Base-by-base conservation (phyloP, 202 grass and related monocot species). In the Hordeum pubiflorum region DNA sequence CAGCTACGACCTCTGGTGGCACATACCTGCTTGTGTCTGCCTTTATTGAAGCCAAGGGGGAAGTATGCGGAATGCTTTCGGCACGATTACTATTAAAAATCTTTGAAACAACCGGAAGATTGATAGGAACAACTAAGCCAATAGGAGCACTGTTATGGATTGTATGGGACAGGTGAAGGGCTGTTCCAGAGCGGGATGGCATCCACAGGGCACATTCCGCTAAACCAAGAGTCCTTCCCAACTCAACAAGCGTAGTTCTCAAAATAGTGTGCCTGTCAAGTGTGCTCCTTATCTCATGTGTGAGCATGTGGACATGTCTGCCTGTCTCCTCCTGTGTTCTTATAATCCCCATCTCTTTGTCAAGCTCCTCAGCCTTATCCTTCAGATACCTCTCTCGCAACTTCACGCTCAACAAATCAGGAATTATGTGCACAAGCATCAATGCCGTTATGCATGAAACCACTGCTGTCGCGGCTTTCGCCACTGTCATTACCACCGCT, bases 221-320 rank as follows among this genome's bases (percentile, higher is more conserved):
- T 83, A 97, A 89, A 64, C 36, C 76, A 84, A 97, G 84, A 48
- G 88, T 97, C 61, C 90, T 88, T 79, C 79, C 86, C 58, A 97
- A 69, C 50, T 97, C 91, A 74, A 97, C 91, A 66, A 97, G 86
- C 9, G 93, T 97, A 62, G 91, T 97, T 79, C 80, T 88, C 59
- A 97, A 68, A 83, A 97, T 93, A 32, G 93, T 97, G 33, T 93
- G 88, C 18, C 93, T 86, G 64, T 97, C 88, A 62, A 97, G 93
- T 14, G 93, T 91, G 75, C 88, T 97, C 59, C 90, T 84, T 82
- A 97, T 97, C 87, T 97, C 93, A 40, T 97, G 93, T 10, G 88
- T 97, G 20, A 97, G 90, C 91, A 97, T 97, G 24, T 91, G 83
- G 48, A 93, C 93, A 85, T 93, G 91, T n/a, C 93, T 91, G 60